Evolutionary conservation across 2,329 filamentous ascomycete species (phyloP).

Genomic region (Ceratocystis albifundus): DNA sequence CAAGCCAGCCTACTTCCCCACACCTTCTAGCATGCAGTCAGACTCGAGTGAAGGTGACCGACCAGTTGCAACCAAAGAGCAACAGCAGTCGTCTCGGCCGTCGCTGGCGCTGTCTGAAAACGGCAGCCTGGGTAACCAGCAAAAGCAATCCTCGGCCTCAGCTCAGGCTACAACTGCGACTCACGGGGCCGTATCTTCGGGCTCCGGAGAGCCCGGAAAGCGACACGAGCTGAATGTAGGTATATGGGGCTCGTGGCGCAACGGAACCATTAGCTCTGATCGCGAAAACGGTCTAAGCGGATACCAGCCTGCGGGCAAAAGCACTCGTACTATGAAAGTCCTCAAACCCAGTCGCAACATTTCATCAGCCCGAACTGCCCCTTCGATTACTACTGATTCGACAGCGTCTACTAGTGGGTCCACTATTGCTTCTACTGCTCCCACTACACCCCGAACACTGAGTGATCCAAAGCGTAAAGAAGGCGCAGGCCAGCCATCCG

Average conservation of each 20-base stretch:
- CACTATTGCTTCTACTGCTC: conserved; percentile 24
- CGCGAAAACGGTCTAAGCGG: conserved; percentile 39
- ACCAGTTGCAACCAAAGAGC: not conserved
- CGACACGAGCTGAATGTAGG: conserved; percentile 31
- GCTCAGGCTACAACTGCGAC: conserved; percentile 27
- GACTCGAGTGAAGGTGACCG: conserved; percentile 18
- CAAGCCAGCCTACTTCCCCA: conserved; percentile 17
- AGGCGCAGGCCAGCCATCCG: conserved; percentile 5
- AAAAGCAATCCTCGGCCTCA: not conserved
- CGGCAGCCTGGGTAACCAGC: conserved; percentile 13
- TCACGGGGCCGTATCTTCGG: conserved; percentile 27
- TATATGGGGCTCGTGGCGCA: conserved; percentile 63
- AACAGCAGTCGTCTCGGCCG: not conserved
- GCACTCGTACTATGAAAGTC: conserved; percentile 72
- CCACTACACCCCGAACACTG: conserved; percentile 26
- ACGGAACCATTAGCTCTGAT: conserved; percentile 42
- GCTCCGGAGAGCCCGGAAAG: conserved; percentile 14
- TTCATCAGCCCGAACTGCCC: conserved; percentile 38
- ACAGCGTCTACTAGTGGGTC: not conserved
- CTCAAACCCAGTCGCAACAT: conserved; percentile 63
- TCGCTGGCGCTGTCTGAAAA: conserved; percentile 18
- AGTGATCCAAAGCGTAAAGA: conserved; percentile 34
- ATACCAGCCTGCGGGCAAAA: conserved; percentile 56
- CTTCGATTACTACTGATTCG: not conserved
- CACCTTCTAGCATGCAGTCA: conserved; percentile 20